phyloP scores from a whole-genome alignment of 208 protist species.

The Trypanosoma avium region DNA sequence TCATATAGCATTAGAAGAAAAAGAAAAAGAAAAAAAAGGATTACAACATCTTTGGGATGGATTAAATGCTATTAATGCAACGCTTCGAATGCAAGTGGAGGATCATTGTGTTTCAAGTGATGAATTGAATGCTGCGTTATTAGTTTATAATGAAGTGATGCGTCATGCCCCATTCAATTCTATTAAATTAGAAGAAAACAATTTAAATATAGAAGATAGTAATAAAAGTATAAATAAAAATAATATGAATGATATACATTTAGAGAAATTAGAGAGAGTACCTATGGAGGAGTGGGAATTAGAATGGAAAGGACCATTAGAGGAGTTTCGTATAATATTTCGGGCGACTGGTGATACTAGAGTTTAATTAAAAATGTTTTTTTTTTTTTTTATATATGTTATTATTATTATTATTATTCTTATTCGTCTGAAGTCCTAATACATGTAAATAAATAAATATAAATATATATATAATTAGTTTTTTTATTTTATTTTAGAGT shows the following conservation, averaged over 20 bases:
- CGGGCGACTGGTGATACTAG: constrained; percentile 31
- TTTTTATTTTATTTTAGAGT: too few relatives aligned
- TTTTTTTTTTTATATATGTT: constrained; percentile 9
- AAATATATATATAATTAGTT: too few relatives aligned
- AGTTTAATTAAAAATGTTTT: constrained; percentile 7
- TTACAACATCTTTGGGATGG: constrained; percentile 51
- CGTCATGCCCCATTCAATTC: constrained; percentile 15
- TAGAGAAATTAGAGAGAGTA: neutral
- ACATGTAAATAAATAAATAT: too few relatives aligned
- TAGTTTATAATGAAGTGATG: constrained; percentile 39
- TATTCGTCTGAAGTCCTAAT: too few relatives aligned
- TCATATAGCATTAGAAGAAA: constrained; percentile 24
- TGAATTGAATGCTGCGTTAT: constrained; percentile 37
- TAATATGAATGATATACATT: neutral
- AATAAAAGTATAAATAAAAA: neutral
- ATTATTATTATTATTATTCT: neutral
- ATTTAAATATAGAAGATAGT: too few relatives aligned
- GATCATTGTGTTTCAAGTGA: constrained; percentile 21
- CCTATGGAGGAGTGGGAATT: constrained; percentile 35
- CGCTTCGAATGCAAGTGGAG: constrained; percentile 49
- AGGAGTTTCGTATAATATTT: constrained; percentile 48
- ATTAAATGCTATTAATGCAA: constrained; percentile 53
- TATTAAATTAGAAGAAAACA: too few relatives aligned
- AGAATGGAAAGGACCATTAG: constrained; percentile 50
- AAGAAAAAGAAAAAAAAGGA: constrained; percentile 9